Evolutionary conservation across 192 early-diverging fungal genomes (phyloP).

Genomic region (Linnemannia schmuckeri): DNA sequence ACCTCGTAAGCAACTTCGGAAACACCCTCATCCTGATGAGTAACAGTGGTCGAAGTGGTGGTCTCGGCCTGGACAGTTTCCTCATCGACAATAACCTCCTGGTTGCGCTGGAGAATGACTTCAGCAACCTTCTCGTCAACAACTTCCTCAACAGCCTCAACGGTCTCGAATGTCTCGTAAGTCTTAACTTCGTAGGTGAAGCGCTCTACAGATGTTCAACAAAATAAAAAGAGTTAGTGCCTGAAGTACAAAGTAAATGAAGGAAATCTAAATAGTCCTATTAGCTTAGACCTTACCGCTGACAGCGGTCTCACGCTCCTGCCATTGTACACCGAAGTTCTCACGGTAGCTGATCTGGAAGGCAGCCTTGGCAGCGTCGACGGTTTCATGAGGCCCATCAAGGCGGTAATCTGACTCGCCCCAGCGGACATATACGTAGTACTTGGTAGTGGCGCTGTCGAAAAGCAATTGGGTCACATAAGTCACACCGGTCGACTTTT

Average conservation of each 20-base stretch:
- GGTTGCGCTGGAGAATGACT: constrained; percentile 8
- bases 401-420: constrained; percentile 14
- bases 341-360: constrained; percentile 18
- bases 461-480: constrained; percentile 8
- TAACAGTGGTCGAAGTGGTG: background rate
- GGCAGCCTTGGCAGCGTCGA: constrained; percentile 11
- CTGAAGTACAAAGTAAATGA: background rate
- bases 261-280: background rate
- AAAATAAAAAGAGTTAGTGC: background rate
- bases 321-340: constrained; percentile 9
- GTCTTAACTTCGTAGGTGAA: constrained; percentile 10
- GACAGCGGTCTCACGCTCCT: constrained; percentile 8
- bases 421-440: constrained; percentile 24
- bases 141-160: constrained; percentile 13
- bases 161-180: constrained; percentile 18
- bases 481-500: constrained; percentile 13
- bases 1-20: background rate
- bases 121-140: constrained; percentile 5
- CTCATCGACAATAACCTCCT: background rate
- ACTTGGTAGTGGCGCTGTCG: background rate
- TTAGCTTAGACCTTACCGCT: background rate
- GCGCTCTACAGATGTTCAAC: background rate
- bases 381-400: constrained; percentile 13
- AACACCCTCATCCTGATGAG: background rate
- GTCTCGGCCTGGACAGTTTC: background rate